Conservation (phyloP, 1,284 basidiomycete species). For the Cystobasidiaceae sp. region DNA sequence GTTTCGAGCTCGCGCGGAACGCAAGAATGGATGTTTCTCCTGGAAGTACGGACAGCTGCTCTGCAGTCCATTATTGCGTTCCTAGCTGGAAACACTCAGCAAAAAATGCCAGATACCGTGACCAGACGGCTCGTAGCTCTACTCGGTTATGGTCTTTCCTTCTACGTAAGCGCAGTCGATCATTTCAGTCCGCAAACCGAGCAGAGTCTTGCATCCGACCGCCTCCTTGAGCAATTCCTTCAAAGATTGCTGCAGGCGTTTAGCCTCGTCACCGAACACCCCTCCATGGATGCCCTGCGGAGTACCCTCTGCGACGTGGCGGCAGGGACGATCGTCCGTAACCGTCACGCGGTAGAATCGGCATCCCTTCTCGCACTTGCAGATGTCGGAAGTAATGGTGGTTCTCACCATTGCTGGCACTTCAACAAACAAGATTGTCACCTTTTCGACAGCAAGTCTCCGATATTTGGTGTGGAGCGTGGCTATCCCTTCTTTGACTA, state of each 20-base stretch:
- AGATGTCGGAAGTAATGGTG: too few species aligned
- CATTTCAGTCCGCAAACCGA: too few species aligned
- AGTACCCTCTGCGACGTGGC: not conserved
- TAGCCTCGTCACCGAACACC: too few species aligned
- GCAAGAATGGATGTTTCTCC: constrained; percentile 83
- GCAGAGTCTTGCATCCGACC: not conserved
- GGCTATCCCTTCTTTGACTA: not conserved
- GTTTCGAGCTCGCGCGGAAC: constrained; percentile 60
- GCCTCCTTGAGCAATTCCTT: constrained; percentile 66
- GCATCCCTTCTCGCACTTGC: too few species aligned
- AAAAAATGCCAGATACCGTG: constrained; percentile 59
- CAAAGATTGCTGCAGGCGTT: too few species aligned
- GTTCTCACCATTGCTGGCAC: too few species aligned
- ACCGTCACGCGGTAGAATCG: too few species aligned
- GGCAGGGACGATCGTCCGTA: too few species aligned
- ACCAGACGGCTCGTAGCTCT: constrained; percentile 79
- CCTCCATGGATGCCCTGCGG: too few species aligned
- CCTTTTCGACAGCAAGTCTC: not conserved
- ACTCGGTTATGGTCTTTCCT: constrained; percentile 48
- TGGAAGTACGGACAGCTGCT: constrained; percentile 86
- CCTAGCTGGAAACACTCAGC: constrained; percentile 63
- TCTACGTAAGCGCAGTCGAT: too few species aligned
- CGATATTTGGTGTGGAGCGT: not conserved
- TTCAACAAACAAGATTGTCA: not conserved
- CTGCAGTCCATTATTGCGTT: constrained; percentile 84